Base-by-base conservation (phyloP, 345 rosid species). In the Eucalyptus globulus region DNA sequence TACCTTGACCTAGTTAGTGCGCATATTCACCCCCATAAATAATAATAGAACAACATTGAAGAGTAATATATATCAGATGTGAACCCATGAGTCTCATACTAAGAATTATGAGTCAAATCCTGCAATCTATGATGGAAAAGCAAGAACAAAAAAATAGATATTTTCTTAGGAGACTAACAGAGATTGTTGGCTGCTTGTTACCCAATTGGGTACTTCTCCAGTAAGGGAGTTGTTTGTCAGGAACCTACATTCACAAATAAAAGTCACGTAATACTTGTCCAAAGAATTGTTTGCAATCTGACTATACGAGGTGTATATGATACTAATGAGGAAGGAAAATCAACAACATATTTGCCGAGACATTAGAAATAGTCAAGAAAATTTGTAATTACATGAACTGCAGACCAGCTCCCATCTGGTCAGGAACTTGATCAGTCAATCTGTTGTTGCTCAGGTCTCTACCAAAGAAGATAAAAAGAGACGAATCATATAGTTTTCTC, bases 401-500 rank as follows among this genome's bases (percentile, higher is more conserved):
- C 58, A 92, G 21, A 0, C 91, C 88, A 60, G 27, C 87, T 89
- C 54, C 26, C 62, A 95, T 88, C 45, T 89, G 22, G 21, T 47
- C 56, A 27, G 98, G 96, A 90, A 96, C 91, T 81, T 22, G 19
- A 87, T 96, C 97, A 2, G 92, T 94, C 92, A 98, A 89, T 91
- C 76, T 92, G 91, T 98, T 98, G 94, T 91, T 93, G 95, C 99
- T 95, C 89, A 97, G 89, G 92, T 98, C 99, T 90, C 99, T 98
- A 89, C 91, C 80, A 40, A 85, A 72, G 26, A 86, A 87, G 43
- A 69, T 22, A 43, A 62, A 86, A 54, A 31, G 21, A 86, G 87
- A 14, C 56, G 51, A 16, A 45, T 21, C 15, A 13, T 5, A 44
- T 60, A 22, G 6, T 58, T 19, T 47, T 86, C 51, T 4, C 24